Evolutionary conservation across 2,329 filamentous ascomycete genomes (phyloP).

Genomic region (Xylariaceae sp.): DNA sequence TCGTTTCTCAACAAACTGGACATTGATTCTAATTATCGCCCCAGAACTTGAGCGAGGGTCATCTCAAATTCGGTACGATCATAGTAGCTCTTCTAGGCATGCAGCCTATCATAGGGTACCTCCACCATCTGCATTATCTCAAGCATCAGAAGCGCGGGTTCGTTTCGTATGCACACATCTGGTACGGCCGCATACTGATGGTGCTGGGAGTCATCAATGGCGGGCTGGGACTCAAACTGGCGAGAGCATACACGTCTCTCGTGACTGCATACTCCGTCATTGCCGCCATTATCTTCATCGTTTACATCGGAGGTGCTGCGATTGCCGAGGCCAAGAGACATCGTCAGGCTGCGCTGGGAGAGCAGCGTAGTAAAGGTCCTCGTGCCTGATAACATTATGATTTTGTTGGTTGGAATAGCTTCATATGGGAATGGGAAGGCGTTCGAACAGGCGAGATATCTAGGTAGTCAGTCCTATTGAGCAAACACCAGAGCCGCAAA

Average conservation of each 20-base stretch:
- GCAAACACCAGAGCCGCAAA: too few relatives aligned
- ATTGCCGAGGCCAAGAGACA: conserved; percentile 17
- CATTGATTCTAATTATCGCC: background rate
- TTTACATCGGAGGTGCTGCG: conserved; percentile 35
- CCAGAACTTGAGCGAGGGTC: conserved; percentile 48
- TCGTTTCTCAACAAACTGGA: background rate
- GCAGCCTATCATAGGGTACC: conserved; percentile 53
- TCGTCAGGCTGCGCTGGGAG: background rate
- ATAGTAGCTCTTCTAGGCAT: conserved; percentile 50
- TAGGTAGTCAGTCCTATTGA: too few relatives aligned
- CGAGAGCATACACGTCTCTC: conserved; percentile 36
- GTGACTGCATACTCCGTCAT: conserved; percentile 53
- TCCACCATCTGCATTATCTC: conserved; percentile 53
- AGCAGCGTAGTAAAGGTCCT: background rate
- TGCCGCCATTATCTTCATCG: conserved; percentile 42
- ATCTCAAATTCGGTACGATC: conserved; percentile 53
- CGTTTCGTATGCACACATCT: conserved; percentile 55
- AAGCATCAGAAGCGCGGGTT: conserved; percentile 43
- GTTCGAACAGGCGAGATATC: too few relatives aligned
- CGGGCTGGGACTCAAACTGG: conserved; percentile 53
- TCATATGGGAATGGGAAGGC: too few relatives aligned
- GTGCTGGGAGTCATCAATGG: conserved; percentile 58
- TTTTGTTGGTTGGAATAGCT: too few relatives aligned
- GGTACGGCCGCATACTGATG: conserved; percentile 56
- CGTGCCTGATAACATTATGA: background rate